These are phyloP conservation scores for Schoenoplectus triqueter DNA, from an alignment of 202 grass and related monocot genomes.

Conservation along the genomic window DNA sequence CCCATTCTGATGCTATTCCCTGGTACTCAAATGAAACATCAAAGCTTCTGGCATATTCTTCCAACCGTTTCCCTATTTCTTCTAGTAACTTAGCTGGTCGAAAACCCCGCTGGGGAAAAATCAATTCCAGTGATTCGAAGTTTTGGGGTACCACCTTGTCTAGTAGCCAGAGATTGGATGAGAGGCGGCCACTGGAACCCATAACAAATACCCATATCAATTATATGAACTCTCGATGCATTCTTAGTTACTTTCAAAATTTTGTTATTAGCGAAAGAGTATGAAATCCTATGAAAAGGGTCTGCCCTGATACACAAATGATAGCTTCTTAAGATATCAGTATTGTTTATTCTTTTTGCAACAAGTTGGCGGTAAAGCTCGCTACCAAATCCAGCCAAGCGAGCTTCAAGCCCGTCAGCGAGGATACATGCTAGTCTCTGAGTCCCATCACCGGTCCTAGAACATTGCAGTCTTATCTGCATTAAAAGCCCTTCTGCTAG, in stretches of 20 bases:
- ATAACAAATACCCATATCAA: slow-evolving; percentile 71
- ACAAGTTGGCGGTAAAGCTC: slow-evolving; percentile 48
- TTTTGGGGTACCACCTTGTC: slow-evolving; percentile 48
- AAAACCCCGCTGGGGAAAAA: slow-evolving; percentile 53
- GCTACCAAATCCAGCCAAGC: slow-evolving; percentile 56
- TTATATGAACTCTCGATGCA: slow-evolving; percentile 47
- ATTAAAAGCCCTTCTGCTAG: slow-evolving; percentile 50
- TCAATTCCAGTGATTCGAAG: slow-evolving; percentile 74
- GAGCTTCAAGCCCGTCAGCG: slow-evolving; percentile 54
- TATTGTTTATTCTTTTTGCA: slow-evolving; percentile 29
- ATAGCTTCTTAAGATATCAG: slow-evolving; percentile 40
- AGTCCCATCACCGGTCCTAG: slow-evolving; percentile 45
- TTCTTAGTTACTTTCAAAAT: slow-evolving; percentile 50
- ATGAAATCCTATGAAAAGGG: slow-evolving; percentile 52
- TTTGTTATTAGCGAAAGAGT: slow-evolving; percentile 57
- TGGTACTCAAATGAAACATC: slow-evolving; percentile 59
- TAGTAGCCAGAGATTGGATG: slow-evolving; percentile 50
- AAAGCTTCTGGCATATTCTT: slow-evolving; percentile 65
- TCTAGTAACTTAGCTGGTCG: slow-evolving; percentile 40
- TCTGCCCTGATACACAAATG: slow-evolving; percentile 41
- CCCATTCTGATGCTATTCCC: slow-evolving; percentile 62
- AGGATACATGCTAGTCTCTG: slow-evolving; percentile 65
- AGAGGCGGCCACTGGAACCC: slow-evolving; percentile 78
- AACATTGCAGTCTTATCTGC: slow-evolving; percentile 48
- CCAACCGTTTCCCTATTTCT: slow-evolving; percentile 44